A percentile compares a stretch with the other conserved stretches of the same genome.
phyloP scores from a whole-genome alignment of 192 early-diverging fungal genomes.

The Backusella tuberculispora region DNA sequence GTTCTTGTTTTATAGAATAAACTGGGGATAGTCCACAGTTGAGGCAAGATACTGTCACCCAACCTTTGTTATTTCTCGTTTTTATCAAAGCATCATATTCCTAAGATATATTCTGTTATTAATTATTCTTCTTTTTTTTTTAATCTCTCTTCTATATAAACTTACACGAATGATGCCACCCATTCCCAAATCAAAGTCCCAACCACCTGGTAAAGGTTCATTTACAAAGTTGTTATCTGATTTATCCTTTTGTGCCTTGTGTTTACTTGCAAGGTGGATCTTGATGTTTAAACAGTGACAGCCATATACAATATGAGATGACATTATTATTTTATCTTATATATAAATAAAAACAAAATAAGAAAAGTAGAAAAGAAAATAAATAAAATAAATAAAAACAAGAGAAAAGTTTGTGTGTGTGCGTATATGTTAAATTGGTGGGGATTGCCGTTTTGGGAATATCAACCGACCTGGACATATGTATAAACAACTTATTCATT shows the following conservation, averaged over 20 bases:
- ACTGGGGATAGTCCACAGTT: slow-evolving; percentile 7
- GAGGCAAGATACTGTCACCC: background rate
- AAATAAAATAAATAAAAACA: background rate
- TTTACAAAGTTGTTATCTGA: background rate
- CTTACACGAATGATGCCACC: slow-evolving; percentile 21
- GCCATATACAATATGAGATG: slow-evolving; percentile 19
- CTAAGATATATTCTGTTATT: background rate
- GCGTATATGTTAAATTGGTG: background rate
- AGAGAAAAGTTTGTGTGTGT: background rate
- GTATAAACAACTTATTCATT: too few species aligned
- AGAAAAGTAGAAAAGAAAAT: background rate
- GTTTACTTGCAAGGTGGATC: slow-evolving; percentile 24
- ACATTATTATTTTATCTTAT: slow-evolving; percentile 12
- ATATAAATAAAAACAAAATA: background rate
- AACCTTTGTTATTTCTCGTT: background rate
- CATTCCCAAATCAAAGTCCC: slow-evolving; percentile 27
- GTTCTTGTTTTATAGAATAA: slow-evolving; percentile 7
- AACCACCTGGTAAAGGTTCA: slow-evolving; percentile 15
- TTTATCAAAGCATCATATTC: slow-evolving; percentile 2
- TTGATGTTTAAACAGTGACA: slow-evolving; percentile 31
- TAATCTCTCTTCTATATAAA: background rate
- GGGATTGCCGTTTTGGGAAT: background rate
- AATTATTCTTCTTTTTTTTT: background rate
- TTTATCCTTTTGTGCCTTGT: background rate
- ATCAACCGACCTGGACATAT: background rate